A percentile compares a stretch with the other conserved stretches of the same genome.
These are phyloP conservation scores for Hygrophila difformis DNA, from an alignment of 257 asterid genomes.

Conservation along the genomic window DNA sequence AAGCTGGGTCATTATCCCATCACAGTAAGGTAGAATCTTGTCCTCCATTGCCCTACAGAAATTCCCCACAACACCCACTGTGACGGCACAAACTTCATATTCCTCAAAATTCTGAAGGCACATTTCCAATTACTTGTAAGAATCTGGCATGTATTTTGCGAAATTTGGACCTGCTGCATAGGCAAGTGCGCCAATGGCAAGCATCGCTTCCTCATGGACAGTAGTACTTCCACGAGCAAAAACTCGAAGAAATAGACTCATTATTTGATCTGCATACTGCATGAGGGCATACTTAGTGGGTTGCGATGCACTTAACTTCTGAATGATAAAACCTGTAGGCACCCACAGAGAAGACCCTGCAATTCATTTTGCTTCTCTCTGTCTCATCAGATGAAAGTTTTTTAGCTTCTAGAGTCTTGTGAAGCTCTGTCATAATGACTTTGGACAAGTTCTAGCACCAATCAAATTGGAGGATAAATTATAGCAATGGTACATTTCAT, in stretches of 20 bases:
- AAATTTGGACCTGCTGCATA: slow-evolving; percentile 57
- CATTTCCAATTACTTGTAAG: slow-evolving; percentile 73
- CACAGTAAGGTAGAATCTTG: slow-evolving; percentile 57
- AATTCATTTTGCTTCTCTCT: slow-evolving; percentile 67
- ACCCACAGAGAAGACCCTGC: slow-evolving; percentile 79
- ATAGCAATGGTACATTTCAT: too few relatives aligned
- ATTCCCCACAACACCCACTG: slow-evolving; percentile 76
- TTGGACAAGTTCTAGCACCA: slow-evolving; percentile 58
- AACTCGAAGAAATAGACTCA: slow-evolving; percentile 58
- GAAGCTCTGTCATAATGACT: slow-evolving; percentile 64
- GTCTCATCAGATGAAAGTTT: slow-evolving; percentile 63
- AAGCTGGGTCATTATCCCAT: slow-evolving; percentile 71
- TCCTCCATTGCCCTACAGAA: slow-evolving; percentile 71
- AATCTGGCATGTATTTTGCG: slow-evolving; percentile 59
- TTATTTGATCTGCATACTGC: slow-evolving; percentile 68
- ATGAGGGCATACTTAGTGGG: slow-evolving; percentile 45
- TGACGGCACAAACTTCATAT: slow-evolving; percentile 72
- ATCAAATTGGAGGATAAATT: too few relatives aligned
- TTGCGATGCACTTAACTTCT: slow-evolving; percentile 50
- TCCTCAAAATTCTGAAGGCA: slow-evolving; percentile 83
- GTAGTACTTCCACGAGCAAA: slow-evolving; percentile 73
- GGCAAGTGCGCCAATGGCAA: slow-evolving; percentile 79
- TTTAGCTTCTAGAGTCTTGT: slow-evolving; percentile 56
- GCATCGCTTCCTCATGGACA: slow-evolving; percentile 83
- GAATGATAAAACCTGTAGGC: slow-evolving; percentile 70